Percentiles rank a stretch among this genome's conserved stretches.
phyloP scores from a whole-genome alignment of 2,329 filamentous ascomycete species.

The Decorospora gaudefroyi region DNA sequence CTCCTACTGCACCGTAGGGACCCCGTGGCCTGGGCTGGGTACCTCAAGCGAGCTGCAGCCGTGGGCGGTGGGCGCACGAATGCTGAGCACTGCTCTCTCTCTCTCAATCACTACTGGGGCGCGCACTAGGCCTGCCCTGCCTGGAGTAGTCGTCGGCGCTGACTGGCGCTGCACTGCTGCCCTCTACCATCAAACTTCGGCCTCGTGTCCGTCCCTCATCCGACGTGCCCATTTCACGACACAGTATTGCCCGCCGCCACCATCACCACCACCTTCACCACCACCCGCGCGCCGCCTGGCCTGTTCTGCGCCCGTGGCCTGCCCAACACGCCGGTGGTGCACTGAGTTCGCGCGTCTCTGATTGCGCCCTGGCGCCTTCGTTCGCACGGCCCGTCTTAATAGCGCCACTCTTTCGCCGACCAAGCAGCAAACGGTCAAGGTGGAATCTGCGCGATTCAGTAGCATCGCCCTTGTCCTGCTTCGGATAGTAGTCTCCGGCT shows the following conservation, averaged over 20 bases:
- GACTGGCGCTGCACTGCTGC: neutral
- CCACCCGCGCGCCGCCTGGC: too few species aligned
- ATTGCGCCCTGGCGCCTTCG: constrained; percentile 35
- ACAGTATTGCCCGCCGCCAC: neutral
- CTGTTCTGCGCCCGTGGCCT: neutral
- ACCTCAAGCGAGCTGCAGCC: constrained; percentile 37
- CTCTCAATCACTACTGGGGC: constrained; percentile 9
- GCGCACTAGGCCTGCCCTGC: too few species aligned
- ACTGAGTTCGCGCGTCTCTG: constrained; percentile 24
- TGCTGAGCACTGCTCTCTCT: too few species aligned
- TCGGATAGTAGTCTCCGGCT: constrained; percentile 44
- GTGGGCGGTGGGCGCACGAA: too few species aligned
- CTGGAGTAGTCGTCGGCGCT: too few species aligned
- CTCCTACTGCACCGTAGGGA: too few species aligned
- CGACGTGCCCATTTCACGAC: neutral
- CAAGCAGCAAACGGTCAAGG: constrained; percentile 40
- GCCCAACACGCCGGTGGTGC: constrained; percentile 9
- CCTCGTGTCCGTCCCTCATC: constrained; percentile 1
- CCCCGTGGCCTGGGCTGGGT: constrained; percentile 34
- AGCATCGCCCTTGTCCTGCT: constrained; percentile 37
- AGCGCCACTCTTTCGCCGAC: constrained; percentile 36
- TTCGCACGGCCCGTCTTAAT: constrained; percentile 35
- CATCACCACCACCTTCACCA: neutral
- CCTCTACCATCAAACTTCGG: constrained; percentile 6
- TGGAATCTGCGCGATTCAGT: constrained; percentile 38